Conservation (phyloP, 1,139 yeast species). For the Blastobotrys petasosporus region DNA sequence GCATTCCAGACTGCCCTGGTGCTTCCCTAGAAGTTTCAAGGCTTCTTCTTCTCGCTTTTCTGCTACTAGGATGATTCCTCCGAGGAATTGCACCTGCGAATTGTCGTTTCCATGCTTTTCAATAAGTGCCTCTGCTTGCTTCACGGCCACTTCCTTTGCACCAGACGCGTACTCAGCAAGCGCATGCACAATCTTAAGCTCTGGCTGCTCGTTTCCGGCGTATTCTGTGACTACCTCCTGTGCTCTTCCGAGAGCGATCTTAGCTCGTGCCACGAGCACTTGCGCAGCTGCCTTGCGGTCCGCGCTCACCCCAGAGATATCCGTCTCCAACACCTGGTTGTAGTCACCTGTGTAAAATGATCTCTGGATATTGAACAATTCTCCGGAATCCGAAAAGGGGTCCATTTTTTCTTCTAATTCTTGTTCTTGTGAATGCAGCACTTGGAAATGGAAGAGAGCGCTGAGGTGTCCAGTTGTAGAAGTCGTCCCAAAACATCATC, state of each 20-base stretch:
- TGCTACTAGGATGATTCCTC: slow-evolving; percentile 31
- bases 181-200: slow-evolving; percentile 18
- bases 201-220: slow-evolving; percentile 20
- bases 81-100: slow-evolving; percentile 30
- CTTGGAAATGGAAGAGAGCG: no score
- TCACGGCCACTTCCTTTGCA: slow-evolving; percentile 14
- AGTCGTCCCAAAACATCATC: no score
- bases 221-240: slow-evolving; percentile 28
- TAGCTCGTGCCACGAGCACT: slow-evolving; percentile 33
- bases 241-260: slow-evolving; percentile 32
- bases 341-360: slow-evolving; percentile 39
- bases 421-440: no score
- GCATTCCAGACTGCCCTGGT: slow-evolving; percentile 34
- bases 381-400: slow-evolving; percentile 32
- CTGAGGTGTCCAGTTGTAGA: no score
- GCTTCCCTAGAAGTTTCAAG: slow-evolving; percentile 27
- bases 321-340: slow-evolving; percentile 29
- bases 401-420: slow-evolving; percentile 23
- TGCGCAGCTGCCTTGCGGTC: slow-evolving; percentile 28
- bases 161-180: slow-evolving; percentile 24
- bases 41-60: slow-evolving; percentile 33
- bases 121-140: slow-evolving; percentile 22
- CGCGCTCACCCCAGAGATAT: slow-evolving; percentile 23
- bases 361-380: slow-evolving; percentile 34
- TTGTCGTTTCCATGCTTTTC: slow-evolving; percentile 19